Base-by-base conservation (phyloP, 768 basidiomycete genomes). In the Mycena galopus region DNA sequence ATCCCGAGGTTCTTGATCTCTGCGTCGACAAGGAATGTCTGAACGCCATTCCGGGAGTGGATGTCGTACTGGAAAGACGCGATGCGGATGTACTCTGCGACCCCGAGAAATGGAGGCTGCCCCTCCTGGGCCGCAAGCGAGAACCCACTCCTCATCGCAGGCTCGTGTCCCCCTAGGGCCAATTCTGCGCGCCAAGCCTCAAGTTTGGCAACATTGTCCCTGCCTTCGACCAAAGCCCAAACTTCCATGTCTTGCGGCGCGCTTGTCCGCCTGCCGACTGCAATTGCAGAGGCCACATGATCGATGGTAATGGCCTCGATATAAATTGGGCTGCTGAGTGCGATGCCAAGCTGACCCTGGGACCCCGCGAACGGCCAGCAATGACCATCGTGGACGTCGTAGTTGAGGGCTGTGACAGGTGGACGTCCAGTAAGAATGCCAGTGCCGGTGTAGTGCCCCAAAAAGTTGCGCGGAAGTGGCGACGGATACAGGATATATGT, bases 281-380 rank as follows among this genome's bases (percentile, higher is more conserved):
- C 93, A 53, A 96, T 85, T 75, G 97, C 96, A 71, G 84, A 86
- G 30, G 96, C 86, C 16, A 95, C 90, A 80, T 99, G 97, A 77
- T 99, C 97, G 62, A 99, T 88, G 33, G 94, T 94, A 56, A 99
- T 83, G n/a, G 89, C 88, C 2, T 92, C 89, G 55, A 98, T 88
- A 59, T 86, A 84, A 25, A 95, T 87, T 14, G 95, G 95, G 12
- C 88, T 87, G 3, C 91, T 90, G 42, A 99, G 90, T 37, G 86
- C 85, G 30, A 99, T 91, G 7, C 95, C 97, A 12, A 98, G 83
- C 77, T 94, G 94, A 2, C 97, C 97, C 50, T 88, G 79, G 12
- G 85, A 76, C 0, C 97, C 96, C 3, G 83, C 83, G 82, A 98
- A 95, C 1, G 97, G 94, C 96, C 97, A 99, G 82, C 97, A 99